Percentiles rank a stretch among this genome's conserved stretches.
phyloP scores from a whole-genome alignment of 768 basidiomycete species.

The Hysterangium stoloniferum region DNA sequence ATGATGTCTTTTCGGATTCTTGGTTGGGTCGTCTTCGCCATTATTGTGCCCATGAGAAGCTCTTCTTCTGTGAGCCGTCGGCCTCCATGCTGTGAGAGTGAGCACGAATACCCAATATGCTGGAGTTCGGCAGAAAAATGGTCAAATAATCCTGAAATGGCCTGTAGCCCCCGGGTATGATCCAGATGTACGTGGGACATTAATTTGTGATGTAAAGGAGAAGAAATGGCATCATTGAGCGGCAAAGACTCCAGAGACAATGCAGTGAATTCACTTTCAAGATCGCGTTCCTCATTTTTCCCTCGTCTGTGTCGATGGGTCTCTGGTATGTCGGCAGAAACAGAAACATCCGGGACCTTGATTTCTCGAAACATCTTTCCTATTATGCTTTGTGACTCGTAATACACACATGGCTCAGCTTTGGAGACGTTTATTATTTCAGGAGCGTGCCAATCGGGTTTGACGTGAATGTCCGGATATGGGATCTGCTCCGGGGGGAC shows the following conservation, averaged over 20 bases:
- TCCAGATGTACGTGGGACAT: slow-evolving; percentile 15
- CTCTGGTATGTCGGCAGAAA: slow-evolving; percentile 11
- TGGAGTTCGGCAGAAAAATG: slow-evolving; percentile 41
- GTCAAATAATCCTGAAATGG: slow-evolving; percentile 17
- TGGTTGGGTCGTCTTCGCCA: slow-evolving; percentile 53
- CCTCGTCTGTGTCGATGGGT: slow-evolving; percentile 28
- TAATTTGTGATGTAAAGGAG: neutral
- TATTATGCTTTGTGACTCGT: slow-evolving; percentile 46
- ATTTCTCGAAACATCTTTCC: slow-evolving; percentile 57
- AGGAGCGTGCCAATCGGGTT: slow-evolving; percentile 61
- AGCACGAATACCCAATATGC: slow-evolving; percentile 39
- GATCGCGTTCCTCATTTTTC: neutral
- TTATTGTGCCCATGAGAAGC: slow-evolving; percentile 56
- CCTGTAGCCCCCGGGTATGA: slow-evolving; percentile 12
- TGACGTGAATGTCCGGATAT: slow-evolving; percentile 27
- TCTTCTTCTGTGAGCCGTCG: slow-evolving; percentile 53
- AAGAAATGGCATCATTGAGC: neutral
- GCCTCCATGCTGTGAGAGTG: slow-evolving; percentile 34
- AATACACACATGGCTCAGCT: slow-evolving; percentile 27
- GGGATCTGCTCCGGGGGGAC: slow-evolving; percentile 37
- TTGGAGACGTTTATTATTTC: slow-evolving; percentile 31
- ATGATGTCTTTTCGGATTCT: slow-evolving; percentile 47
- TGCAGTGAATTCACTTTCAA: neutral
- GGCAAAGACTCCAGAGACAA: neutral
- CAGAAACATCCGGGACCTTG: slow-evolving; percentile 36